Evolutionary conservation across 495 filamentous ascomycete genomes (phyloP).

Genomic region (Talaromyces wortmannii): DNA sequence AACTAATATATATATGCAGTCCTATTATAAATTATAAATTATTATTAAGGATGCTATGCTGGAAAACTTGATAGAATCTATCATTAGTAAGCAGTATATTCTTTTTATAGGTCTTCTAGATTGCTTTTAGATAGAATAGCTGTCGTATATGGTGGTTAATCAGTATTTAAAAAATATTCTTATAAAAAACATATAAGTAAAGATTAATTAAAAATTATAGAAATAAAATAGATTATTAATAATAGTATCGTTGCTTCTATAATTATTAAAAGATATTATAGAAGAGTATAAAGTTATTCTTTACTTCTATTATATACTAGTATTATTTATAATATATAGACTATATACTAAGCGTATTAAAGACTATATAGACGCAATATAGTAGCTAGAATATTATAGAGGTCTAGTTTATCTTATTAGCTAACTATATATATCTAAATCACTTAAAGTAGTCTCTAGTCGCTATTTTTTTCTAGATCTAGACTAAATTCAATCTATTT

Average conservation of each 20-base stretch:
- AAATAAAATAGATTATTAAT: constrained; percentile 3
- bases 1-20: not conserved
- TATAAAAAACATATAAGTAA: not conserved
- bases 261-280: constrained; percentile 5
- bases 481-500: not conserved
- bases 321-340: constrained; percentile 1
- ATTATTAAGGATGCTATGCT: constrained; percentile 1
- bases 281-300: not conserved
- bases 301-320: not conserved
- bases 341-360: not conserved
- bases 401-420: not conserved
- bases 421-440: not conserved
- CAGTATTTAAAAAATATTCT: constrained; percentile 1
- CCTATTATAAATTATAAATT: constrained; percentile 3
- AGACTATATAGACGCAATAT: not conserved
- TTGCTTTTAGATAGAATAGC: not conserved
- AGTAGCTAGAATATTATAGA: not conserved
- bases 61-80: not conserved
- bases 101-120: not conserved
- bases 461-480: not conserved
- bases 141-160: not conserved
- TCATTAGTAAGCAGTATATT: not conserved
- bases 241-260: not conserved
- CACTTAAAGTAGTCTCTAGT: not conserved
- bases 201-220: constrained; percentile 4